phyloP scores from a whole-genome alignment of 441 rosid genomes.

The Bocquillonia castaneifolia region DNA sequence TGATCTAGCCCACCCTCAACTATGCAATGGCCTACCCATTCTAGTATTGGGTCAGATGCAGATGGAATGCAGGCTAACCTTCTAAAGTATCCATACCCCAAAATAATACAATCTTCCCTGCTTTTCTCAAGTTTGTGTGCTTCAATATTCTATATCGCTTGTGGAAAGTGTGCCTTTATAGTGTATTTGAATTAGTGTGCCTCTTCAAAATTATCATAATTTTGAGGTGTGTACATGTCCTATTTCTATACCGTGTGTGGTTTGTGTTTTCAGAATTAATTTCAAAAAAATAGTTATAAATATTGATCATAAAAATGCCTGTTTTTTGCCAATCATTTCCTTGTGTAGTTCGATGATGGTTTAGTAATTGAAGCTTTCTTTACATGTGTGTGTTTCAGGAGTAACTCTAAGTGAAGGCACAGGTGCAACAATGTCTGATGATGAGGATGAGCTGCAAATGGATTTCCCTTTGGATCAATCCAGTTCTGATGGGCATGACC shows the following conservation, averaged over 20 bases:
- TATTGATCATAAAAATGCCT: too few species aligned
- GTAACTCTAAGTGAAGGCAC: constrained; percentile 71
- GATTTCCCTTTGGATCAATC: constrained; percentile 73
- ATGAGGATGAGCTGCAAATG: constrained; percentile 80
- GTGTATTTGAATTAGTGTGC: too few species aligned
- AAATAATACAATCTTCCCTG: neutral
- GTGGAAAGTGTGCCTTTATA: too few species aligned
- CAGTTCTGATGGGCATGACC: constrained; percentile 55
- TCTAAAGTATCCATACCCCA: neutral
- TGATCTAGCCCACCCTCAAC: neutral
- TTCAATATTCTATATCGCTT: too few species aligned
- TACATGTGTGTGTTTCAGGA: constrained; percentile 36
- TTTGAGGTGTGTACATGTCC: too few species aligned
- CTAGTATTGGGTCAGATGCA: neutral
- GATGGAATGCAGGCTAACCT: neutral
- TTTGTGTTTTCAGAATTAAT: too few species aligned
- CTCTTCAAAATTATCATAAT: too few species aligned
- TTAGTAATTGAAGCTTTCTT: neutral
- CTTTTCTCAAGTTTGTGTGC: too few species aligned
- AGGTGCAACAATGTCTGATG: constrained; percentile 94
- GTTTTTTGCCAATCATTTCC: too few species aligned
- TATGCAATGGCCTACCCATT: neutral
- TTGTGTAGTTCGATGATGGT: too few species aligned
- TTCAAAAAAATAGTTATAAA: too few species aligned
- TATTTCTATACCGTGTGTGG: too few species aligned